Evolutionary conservation across 345 rosid species (phyloP).

Genomic region (Crucihimalaya himalaica): DNA sequence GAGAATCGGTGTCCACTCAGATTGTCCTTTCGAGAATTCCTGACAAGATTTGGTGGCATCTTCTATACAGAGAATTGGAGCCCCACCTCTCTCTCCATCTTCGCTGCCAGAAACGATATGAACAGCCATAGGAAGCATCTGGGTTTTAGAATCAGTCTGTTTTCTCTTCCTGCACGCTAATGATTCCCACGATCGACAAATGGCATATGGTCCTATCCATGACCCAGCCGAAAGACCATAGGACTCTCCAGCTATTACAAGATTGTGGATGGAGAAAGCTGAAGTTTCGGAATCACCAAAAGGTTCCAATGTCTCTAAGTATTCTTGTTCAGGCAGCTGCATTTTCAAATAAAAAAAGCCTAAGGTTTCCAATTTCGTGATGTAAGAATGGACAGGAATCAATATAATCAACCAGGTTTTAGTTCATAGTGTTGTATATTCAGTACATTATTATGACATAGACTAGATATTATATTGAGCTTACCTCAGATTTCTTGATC

Average conservation of each 20-base stretch:
- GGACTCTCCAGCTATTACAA: slow-evolving; percentile 66
- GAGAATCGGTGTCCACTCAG: slow-evolving; percentile 78
- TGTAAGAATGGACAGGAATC: background rate
- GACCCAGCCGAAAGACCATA: slow-evolving; percentile 97
- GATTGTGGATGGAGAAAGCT: slow-evolving; percentile 84
- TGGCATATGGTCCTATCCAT: slow-evolving; percentile 98
- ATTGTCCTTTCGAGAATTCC: slow-evolving; percentile 64
- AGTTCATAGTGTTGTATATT: background rate
- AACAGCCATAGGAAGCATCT: slow-evolving; percentile 78
- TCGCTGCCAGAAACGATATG: slow-evolving; percentile 90
- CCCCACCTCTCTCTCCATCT: slow-evolving; percentile 96
- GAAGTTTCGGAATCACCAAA: slow-evolving; percentile 78
- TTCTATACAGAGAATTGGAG: slow-evolving; percentile 83
- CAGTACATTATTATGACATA: background rate
- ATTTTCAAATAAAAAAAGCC: slow-evolving; percentile 36
- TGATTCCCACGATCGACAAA: slow-evolving; percentile 86
- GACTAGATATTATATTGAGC: background rate
- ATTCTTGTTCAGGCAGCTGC: slow-evolving; percentile 69
- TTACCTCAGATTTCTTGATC: slow-evolving; percentile 61
- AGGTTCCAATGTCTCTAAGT: slow-evolving; percentile 69
- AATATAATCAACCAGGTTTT: background rate
- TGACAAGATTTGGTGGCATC: slow-evolving; percentile 71
- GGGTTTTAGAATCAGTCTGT: slow-evolving; percentile 42
- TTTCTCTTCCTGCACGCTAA: slow-evolving; percentile 58
- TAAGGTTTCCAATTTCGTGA: slow-evolving; percentile 4